phyloP scores from a whole-genome alignment of 2,329 filamentous ascomycete species.

The Penicillium sp. region DNA sequence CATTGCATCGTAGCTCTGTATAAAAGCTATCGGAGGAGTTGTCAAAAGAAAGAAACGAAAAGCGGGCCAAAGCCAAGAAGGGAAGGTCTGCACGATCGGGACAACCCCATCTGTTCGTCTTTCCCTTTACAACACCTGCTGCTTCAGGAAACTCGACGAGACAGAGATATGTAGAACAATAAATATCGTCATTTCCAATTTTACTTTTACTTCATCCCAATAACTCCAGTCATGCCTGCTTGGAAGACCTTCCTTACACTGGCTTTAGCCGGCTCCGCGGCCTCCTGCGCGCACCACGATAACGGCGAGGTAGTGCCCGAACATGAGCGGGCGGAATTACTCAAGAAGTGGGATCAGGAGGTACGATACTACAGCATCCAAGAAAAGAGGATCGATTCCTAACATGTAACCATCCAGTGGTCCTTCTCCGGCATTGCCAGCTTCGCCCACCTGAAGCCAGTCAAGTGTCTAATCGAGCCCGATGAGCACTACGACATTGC shows the following conservation, averaged over 20 bases:
- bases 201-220: constrained; percentile 5
- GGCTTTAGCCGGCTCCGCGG: constrained; percentile 27
- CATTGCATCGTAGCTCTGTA: constrained; percentile 27
- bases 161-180: constrained; percentile 1
- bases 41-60: constrained; percentile 7
- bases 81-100: constrained; percentile 33
- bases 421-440: constrained; percentile 65
- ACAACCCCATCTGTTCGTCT: constrained; percentile 12
- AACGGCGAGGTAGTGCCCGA: constrained; percentile 34
- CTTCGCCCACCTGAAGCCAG: constrained; percentile 62
- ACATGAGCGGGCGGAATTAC: constrained; percentile 36
- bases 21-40: background rate
- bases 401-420: constrained; percentile 39
- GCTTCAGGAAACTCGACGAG: constrained; percentile 12
- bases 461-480: constrained; percentile 61
- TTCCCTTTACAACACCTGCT: constrained; percentile 18
- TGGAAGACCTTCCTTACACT: constrained; percentile 27
- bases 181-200: constrained; percentile 1
- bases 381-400: background rate
- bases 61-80: constrained; percentile 23
- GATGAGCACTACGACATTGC: constrained; percentile 60
- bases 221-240: constrained; percentile 19
- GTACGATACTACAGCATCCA: constrained; percentile 21
- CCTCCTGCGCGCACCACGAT: constrained; percentile 35
- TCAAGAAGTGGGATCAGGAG: constrained; percentile 43